Evolutionary conservation across 75 land plant genomes (phyloP), one percentile per base, ranked within the genome.

Genomic region (Sequoia sempervirens): DNA sequence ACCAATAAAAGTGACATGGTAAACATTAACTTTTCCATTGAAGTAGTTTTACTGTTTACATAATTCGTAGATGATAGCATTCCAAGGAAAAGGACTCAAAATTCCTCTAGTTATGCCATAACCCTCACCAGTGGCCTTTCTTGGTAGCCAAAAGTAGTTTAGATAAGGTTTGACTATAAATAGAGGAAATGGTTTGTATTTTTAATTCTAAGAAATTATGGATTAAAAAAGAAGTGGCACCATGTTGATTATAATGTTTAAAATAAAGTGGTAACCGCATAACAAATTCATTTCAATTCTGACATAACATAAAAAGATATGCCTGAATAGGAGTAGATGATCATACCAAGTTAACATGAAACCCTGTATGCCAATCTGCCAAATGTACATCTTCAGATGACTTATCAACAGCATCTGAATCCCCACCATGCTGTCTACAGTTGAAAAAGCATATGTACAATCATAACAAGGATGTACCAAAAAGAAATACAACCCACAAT

Each of bases 301-400:
- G 13, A 37, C 5, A 23, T 37, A 30, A 17, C 5, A 38, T 73
- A 15, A 38, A 74, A 74, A 37, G 41, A 37, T 18, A 74, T 74
- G 50, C 38, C 9, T 28, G 20, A 26, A 34, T 37, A 18, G 38
- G n/a, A 28, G 40, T 0, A 69, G 6, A 45, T 34, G 47, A 9
- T 47, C 80, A 74, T 91, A 97, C 99, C 94, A 92, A 73, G 45
- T 41, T 88, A 61, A 96, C 91, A 86, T 92, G 94, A 83, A 93
- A 97, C 34, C 95, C 94, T 66, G 89, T 84, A 82, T 97, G 98
- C 99, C 99, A 97, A 84, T 97, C 96, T 73, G 91, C 89, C 82
- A 97, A 83, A 61, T 93, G 86, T 72, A 89, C 75, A 84, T 93
- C 96, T 85, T 95, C 93, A 43, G 89, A 80, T 64, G 82, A 69